Evolutionary conservation across 306 rosid genomes (phyloP), one percentile per base, ranked within the genome.

Genomic region (Medicago lupulina): DNA sequence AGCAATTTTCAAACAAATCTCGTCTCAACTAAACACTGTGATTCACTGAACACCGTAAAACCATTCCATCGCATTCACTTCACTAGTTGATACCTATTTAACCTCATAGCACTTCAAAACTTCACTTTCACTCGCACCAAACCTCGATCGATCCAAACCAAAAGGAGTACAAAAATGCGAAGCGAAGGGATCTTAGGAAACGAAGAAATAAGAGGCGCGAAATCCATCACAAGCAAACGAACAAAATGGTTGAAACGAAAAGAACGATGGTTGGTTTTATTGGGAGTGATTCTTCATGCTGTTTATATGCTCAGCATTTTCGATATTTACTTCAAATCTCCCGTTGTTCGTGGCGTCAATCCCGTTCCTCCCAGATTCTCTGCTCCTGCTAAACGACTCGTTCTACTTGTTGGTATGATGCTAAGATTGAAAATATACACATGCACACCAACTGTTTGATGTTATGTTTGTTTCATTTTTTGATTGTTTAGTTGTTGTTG

Each of bases 231-330:
- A 25, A 60, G 67, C 25, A 54, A 31, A 2, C 76, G 85, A 74
- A 31, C 81, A n/a, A 87, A 78, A 65, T 82, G 92, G 94, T 62
- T 88, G 79, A 82, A 84, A 80, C 82, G 87, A 73, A 84, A 87
- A 28, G 98, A 90, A 85, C 81, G 66, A 72, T 90, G 98, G 96
- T 77, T 92, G 50, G 98, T 92, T n/a, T 82, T 75, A 15, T 68
- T 92, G 5, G 98, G 98, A 18, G 84, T 92, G 6, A 75, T 87
- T 60, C 96, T 92, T 18, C 98, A 92, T 77, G 96, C 98, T 44
- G 88, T 92, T 59, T 92, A 89, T 59, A 88, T 92, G 96, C 90
- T 92, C 68, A 92, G 98, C 82, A 92, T 92, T 79, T 90, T 92
- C 82, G 98, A 92, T 57, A 92, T 92, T 31, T 92, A 92, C 80